Conservation (phyloP, 1,284 basidiomycete species). For the Agaricales sp. region DNA sequence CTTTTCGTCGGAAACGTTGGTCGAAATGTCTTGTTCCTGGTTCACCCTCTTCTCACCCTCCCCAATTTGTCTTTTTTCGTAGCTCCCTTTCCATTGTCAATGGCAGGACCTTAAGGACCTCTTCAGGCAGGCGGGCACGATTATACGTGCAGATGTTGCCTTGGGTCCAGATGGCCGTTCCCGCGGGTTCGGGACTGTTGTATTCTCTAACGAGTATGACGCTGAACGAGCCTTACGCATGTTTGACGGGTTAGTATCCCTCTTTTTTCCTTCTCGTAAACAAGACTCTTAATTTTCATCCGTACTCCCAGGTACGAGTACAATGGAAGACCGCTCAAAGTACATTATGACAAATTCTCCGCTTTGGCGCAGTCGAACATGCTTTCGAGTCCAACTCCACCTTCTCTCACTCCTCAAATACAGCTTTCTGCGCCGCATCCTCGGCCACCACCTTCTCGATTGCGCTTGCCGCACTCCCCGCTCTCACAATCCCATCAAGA, state of each 20-base stretch:
- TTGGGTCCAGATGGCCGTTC: constrained; percentile 80
- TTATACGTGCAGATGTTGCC: constrained; percentile 84
- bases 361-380: neutral
- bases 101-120: constrained; percentile 98
- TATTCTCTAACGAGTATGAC: constrained; percentile 77
- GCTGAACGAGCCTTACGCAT: constrained; percentile 78
- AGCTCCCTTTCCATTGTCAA: constrained; percentile 95
- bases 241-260: constrained; percentile 69
- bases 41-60: constrained; percentile 4
- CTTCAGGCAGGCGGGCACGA: constrained; percentile 80
- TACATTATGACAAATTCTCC: constrained; percentile 76
- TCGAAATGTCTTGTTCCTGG: constrained; percentile 11
- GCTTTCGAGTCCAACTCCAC: neutral
- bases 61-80: constrained; percentile 3
- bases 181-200: constrained; percentile 82
- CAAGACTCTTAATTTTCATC: constrained; percentile 1
- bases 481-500: neutral
- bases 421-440: neutral
- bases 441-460: neutral
- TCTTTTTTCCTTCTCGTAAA: constrained; percentile 7
- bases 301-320: constrained; percentile 60
- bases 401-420: neutral
- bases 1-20: constrained; percentile 66
- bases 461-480: neutral
- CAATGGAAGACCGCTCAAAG: constrained; percentile 76